Base-by-base conservation (phyloP, 2,329 filamentous ascomycete species). In the Colletotrichum noveboracense region DNA sequence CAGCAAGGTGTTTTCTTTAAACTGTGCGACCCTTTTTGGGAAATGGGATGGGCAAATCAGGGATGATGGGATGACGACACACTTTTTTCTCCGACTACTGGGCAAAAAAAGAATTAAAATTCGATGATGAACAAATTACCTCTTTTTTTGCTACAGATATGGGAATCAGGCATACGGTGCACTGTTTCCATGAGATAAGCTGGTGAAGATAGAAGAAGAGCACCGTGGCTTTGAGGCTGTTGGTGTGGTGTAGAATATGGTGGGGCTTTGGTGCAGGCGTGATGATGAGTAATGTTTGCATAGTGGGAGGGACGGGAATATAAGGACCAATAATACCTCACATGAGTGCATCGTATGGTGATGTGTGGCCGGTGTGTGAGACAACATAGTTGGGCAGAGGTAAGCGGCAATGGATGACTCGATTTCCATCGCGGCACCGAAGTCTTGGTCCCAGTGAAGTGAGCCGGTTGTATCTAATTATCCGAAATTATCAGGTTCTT, bases 1-100 rank as follows among this genome's bases (percentile, higher is more conserved):
- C 73, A 64, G 56, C 70, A 75, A 55, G 70, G 36, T 75, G 70
- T 75, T 67, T 24, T 75, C 56, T 71, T 73, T 68, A 21, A 64
- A 61, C 70, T 64, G 73, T 64, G 32, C 60, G 60, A 12, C 13
- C 58, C 8, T 34, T 30, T 56, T 36, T 30, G 26, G 36, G 58
- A 75, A 75, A 18, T n/a, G 73, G 70, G 7, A 75, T 34, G 56
- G 73, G 69, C 30, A 24, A 64, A 72, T 72, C 30, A 26, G 73
- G 62, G 64, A 75, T 48, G 73, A 75, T 28, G 73, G 73, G 73
- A 75, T 58, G 72, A 75, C 32, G 43, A 48, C 55, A 64, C 66
- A 56, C 60, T 48, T 61, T 73, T 55, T 18, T 61, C 30, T 61
- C 28, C 28, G 18, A 61, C 58, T 48, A 34, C 65, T 68, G 64